phyloP scores from a whole-genome alignment of 441 rosid genomes.

The Aleurites moluccanus region DNA sequence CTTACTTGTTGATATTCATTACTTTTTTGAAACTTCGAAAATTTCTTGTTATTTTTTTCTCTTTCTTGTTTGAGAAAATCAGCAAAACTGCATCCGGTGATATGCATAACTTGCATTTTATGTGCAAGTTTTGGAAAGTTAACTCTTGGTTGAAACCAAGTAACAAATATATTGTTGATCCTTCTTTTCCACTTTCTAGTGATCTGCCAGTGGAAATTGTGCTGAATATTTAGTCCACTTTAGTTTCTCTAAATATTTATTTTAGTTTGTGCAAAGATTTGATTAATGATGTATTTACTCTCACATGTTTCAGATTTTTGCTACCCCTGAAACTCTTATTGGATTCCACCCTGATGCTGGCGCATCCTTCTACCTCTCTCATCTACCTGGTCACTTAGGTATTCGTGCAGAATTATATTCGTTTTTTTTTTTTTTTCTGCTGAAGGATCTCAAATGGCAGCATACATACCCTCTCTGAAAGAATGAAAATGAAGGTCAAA shows the following conservation, averaged over 20 bases:
- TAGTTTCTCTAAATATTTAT: slow-evolving; percentile 3
- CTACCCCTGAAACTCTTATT: slow-evolving; percentile 90
- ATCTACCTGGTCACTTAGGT: slow-evolving; percentile 86
- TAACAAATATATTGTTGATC: background rate
- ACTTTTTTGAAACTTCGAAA: background rate
- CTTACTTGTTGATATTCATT: background rate
- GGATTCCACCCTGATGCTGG: slow-evolving; percentile 99
- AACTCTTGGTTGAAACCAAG: background rate
- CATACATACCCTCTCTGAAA: background rate
- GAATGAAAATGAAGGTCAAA: background rate
- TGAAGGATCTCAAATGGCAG: background rate
- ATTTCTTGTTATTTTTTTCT: background rate
- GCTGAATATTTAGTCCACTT: slow-evolving; percentile 14
- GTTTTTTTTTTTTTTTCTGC: background rate
- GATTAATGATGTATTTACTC: background rate
- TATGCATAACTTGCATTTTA: slow-evolving; percentile 1
- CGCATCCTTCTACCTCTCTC: slow-evolving; percentile 88
- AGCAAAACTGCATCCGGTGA: background rate
- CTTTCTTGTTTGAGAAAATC: background rate
- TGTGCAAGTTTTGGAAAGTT: background rate
- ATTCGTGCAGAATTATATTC: slow-evolving; percentile 25
- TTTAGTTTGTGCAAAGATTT: background rate
- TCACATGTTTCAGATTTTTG: slow-evolving; percentile 58
- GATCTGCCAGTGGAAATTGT: background rate
- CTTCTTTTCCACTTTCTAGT: slow-evolving; percentile 1